Evolutionary conservation across 1,284 basidiomycete species (phyloP).

Genomic region (Coniferiporia sulphurascens): DNA sequence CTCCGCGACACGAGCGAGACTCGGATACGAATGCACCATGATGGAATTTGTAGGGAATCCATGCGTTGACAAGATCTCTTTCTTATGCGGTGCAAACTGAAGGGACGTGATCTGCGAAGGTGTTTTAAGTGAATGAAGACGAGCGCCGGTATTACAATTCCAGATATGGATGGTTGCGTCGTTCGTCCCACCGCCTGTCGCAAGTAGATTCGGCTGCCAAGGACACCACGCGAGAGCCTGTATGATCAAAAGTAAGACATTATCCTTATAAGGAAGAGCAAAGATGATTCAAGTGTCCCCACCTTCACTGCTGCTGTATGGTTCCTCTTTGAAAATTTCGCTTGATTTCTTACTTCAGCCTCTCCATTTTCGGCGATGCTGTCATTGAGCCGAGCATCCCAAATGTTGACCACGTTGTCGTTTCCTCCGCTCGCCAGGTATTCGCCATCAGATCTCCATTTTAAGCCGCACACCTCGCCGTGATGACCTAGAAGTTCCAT

Average conservation of each 20-base stretch:
- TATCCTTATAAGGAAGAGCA: not conserved
- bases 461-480: constrained; percentile 84
- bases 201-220: constrained; percentile 90
- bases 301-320: constrained; percentile 95
- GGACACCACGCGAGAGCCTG: constrained; percentile 96
- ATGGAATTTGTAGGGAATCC: constrained; percentile 82
- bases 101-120: constrained; percentile 91
- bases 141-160: constrained; percentile 87
- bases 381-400: constrained; percentile 72
- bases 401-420: constrained; percentile 95
- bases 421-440: constrained; percentile 93
- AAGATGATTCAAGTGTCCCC: constrained; percentile 15
- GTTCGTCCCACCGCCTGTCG: constrained; percentile 91
- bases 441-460: constrained; percentile 81
- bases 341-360: constrained; percentile 57
- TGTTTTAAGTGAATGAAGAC: constrained; percentile 78
- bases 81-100: constrained; percentile 84
- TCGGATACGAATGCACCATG: constrained; percentile 64
- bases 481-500: constrained; percentile 85
- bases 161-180: constrained; percentile 94
- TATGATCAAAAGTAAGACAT: constrained; percentile 3
- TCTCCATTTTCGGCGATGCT: constrained; percentile 40
- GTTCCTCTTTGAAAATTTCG: constrained; percentile 90
- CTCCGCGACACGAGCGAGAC: constrained; percentile 76
- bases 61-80: constrained; percentile 91